Evolutionary conservation across 371 early-diverging fungal genomes (phyloP).

Genomic region (Coelomomyces lativittatus): DNA sequence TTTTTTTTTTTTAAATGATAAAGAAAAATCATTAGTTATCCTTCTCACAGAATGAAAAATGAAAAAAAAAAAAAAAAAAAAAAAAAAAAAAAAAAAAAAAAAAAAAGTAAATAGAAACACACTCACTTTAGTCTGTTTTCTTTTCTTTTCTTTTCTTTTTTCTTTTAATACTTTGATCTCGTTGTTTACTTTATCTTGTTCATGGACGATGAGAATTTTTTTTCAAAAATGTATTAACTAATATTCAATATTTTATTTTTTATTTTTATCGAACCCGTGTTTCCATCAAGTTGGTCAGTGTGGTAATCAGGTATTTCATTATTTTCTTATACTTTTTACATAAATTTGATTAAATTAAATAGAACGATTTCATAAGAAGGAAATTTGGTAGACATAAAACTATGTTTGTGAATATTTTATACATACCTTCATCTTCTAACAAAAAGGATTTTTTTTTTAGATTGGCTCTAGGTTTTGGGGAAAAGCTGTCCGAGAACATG

Average conservation of each 20-base stretch:
- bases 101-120: too few relatives aligned
- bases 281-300: conserved; percentile 21
- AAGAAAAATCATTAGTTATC: too few relatives aligned
- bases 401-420: background rate
- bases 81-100: too few relatives aligned
- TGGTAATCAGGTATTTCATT: conserved; percentile 28
- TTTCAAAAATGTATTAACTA: too few relatives aligned
- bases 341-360: background rate
- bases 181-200: too few relatives aligned
- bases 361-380: background rate
- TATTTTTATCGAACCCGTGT: background rate
- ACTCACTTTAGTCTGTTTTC: too few relatives aligned
- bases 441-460: conserved; percentile 6
- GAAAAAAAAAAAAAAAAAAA: too few relatives aligned
- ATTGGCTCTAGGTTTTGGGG: conserved; percentile 36
- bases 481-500: conserved; percentile 24
- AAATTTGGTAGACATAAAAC: background rate
- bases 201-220: too few relatives aligned
- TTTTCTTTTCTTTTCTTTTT: too few relatives aligned
- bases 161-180: too few relatives aligned
- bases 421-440: background rate
- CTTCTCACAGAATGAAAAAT: too few relatives aligned
- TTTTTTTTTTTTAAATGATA: too few relatives aligned
- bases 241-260: background rate
- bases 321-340: background rate